Evolutionary conservation across 2,329 filamentous ascomycete species (phyloP).

Genomic region (Drechslerella dactyloides): DNA sequence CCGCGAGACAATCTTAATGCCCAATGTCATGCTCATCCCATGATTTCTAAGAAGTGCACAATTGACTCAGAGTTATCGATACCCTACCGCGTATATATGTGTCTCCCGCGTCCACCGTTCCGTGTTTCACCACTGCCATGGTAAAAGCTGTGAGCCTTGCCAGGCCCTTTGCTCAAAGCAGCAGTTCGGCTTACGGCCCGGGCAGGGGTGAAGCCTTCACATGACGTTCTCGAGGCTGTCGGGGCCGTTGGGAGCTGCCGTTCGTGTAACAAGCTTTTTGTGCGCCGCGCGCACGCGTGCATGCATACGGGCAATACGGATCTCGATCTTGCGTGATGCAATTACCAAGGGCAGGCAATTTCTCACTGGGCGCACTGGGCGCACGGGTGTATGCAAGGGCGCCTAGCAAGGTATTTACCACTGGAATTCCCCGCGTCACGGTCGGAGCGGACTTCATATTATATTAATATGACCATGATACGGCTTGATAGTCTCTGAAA

Average conservation of each 20-base stretch:
- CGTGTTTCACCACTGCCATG: conserved; percentile 5
- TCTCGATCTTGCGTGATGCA: background rate
- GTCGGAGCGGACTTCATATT: too few species aligned
- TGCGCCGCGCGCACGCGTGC: too few species aligned
- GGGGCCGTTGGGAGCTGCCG: conserved; percentile 24
- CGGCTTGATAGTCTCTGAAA: too few species aligned
- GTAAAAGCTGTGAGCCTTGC: conserved; percentile 15
- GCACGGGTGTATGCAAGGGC: background rate
- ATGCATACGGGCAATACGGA: background rate
- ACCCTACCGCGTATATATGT: background rate
- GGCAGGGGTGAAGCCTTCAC: conserved; percentile 8
- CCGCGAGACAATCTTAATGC: too few species aligned
- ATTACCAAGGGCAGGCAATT: background rate
- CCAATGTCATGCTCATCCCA: conserved; percentile 2
- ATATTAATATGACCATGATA: too few species aligned
- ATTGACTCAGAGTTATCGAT: too few species aligned
- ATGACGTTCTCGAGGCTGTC: conserved; percentile 19
- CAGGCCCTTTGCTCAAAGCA: conserved; percentile 11
- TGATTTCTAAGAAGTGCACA: background rate
- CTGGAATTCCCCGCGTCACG: background rate
- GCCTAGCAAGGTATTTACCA: conserved; percentile 9
- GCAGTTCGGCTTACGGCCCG: background rate
- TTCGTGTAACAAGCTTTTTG: conserved; percentile 20
- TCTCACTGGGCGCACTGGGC: too few species aligned
- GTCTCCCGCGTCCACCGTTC: background rate